Percentiles rank a stretch among this genome's conserved stretches.
These are phyloP conservation scores for Phytopythium litorale DNA, from an alignment of 352 stramenopile species.

Conservation along the genomic window DNA sequence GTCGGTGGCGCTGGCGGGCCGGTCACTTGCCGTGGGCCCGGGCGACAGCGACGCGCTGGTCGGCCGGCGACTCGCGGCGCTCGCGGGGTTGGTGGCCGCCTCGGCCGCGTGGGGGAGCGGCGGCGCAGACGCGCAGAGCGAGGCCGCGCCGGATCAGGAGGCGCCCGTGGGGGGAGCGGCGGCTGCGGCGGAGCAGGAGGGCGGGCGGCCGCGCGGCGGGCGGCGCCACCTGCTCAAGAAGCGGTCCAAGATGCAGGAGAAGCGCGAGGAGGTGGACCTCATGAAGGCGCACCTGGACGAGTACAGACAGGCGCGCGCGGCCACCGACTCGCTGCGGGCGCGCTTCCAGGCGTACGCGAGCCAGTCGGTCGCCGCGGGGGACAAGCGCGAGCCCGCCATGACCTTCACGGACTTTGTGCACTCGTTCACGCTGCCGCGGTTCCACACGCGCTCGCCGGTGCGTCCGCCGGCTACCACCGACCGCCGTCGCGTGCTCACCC, in stretches of 20 bases:
- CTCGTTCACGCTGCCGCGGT: constrained; percentile 67
- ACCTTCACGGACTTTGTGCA: constrained; percentile 84
- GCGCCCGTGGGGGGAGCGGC: neutral
- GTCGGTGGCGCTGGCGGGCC: neutral
- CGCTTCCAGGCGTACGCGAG: constrained; percentile 64
- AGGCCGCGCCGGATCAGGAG: neutral
- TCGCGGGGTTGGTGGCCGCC: neutral
- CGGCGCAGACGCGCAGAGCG: neutral
- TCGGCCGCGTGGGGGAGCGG: neutral
- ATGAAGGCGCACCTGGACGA: constrained; percentile 69
- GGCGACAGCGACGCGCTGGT: neutral
- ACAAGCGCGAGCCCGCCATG: constrained; percentile 38
- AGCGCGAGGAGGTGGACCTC: constrained; percentile 54
- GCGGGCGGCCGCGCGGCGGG: constrained; percentile 15
- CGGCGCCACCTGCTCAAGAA: constrained; percentile 54
- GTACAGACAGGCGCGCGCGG: constrained; percentile 39
- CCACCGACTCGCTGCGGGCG: constrained; percentile 35
- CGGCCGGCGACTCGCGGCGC: neutral
- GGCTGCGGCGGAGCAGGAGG: constrained; percentile 9
- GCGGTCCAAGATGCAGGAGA: constrained; percentile 52
- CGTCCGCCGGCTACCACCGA: neutral
- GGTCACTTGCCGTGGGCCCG: neutral
- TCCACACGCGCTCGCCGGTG: constrained; percentile 56
- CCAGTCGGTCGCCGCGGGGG: constrained; percentile 27
- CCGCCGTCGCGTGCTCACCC: neutral